phyloP scores from a whole-genome alignment of 148 eudicot genomes.

The Hydrangea macrophylla region DNA sequence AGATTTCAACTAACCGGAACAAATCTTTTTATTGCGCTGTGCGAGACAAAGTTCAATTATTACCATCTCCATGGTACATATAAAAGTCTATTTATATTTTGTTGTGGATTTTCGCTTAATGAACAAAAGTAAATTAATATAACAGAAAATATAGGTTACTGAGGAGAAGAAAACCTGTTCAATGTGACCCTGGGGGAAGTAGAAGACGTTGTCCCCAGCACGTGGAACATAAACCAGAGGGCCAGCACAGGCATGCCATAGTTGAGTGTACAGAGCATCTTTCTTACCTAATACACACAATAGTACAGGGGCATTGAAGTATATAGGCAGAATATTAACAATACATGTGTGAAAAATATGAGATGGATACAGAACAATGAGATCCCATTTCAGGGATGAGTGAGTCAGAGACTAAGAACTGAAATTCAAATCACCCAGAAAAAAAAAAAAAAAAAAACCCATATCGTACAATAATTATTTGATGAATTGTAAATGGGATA shows the following conservation, averaged over 20 bases:
- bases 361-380: neutral
- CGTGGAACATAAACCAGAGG: conserved; percentile 14
- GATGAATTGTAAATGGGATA: neutral
- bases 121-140: neutral
- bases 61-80: neutral
- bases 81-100: neutral
- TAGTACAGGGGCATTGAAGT: conserved; percentile 2
- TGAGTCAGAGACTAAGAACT: neutral
- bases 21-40: neutral
- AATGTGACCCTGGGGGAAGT: conserved; percentile 19
- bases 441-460: too few species aligned
- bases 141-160: neutral
- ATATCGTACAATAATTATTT: too few species aligned
- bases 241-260: conserved; percentile 19
- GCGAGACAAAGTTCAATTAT: conserved; percentile 4
- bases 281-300: conserved; percentile 2
- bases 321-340: neutral
- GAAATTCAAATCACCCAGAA: neutral
- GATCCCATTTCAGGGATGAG: neutral
- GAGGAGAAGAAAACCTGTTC: conserved; percentile 16
- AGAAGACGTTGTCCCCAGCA: conserved; percentile 11
- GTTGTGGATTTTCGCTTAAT: neutral
- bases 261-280: conserved; percentile 1
- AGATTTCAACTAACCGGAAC: neutral
- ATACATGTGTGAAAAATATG: neutral